These are phyloP conservation scores for Ascochyta viciae-villosae DNA, from an alignment of 2,329 filamentous ascomycete genomes.

Conservation along the genomic window DNA sequence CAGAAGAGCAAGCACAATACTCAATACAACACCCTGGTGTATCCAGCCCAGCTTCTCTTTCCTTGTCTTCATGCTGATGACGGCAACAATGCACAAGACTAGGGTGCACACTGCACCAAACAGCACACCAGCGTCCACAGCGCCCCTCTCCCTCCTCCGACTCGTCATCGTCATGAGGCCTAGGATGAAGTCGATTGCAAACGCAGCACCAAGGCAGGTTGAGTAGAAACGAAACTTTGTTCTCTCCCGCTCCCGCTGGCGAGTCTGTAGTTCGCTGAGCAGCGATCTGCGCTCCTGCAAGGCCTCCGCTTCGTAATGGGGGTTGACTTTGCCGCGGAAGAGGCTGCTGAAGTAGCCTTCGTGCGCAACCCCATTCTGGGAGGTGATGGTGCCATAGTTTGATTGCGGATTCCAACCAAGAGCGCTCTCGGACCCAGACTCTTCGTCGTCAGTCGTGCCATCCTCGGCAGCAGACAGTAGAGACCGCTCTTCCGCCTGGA, in stretches of 20 bases:
- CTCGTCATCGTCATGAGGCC: slow-evolving; percentile 72
- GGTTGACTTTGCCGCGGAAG: slow-evolving; percentile 36
- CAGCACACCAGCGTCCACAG: slow-evolving; percentile 76
- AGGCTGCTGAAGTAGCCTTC: slow-evolving; percentile 43
- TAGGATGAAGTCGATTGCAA: slow-evolving; percentile 70
- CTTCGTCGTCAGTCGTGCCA: slow-evolving; percentile 59
- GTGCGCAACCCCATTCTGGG: slow-evolving; percentile 11
- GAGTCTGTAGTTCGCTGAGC: slow-evolving; percentile 37
- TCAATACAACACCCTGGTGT: slow-evolving; percentile 39
- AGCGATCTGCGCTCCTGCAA: slow-evolving; percentile 57
- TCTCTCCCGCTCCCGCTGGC: slow-evolving; percentile 44
- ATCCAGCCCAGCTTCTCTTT: slow-evolving; percentile 40
- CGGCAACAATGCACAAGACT: slow-evolving; percentile 43
- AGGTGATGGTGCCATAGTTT: slow-evolving; percentile 56
- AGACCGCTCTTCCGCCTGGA: slow-evolving; percentile 31
- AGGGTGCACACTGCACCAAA: slow-evolving; percentile 73
- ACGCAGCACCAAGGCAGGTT: slow-evolving; percentile 64
- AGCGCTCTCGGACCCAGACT: slow-evolving; percentile 53
- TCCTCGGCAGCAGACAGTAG: slow-evolving; percentile 50
- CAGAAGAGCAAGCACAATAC: slow-evolving; percentile 34
- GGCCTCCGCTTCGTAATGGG: slow-evolving; percentile 54
- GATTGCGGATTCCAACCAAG: slow-evolving; percentile 47
- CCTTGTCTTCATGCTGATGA: slow-evolving; percentile 43
- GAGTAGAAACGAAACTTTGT: slow-evolving; percentile 51
- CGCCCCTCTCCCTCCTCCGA: slow-evolving; percentile 69